Conservation (phyloP, 371 early-diverging fungal genomes). For the Mucor plumbeus region DNA sequence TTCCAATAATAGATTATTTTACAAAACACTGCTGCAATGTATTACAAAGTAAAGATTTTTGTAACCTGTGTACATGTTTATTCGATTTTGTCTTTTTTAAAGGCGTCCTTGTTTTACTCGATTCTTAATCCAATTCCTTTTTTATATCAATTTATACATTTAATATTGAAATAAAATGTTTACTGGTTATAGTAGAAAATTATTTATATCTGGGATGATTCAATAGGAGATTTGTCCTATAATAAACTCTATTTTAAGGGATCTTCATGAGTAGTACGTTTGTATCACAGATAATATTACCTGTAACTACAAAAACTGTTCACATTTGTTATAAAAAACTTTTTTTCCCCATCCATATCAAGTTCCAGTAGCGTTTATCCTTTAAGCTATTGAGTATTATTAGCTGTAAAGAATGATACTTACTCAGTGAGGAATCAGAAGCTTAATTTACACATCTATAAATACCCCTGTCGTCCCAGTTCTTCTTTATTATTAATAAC, state of each 20-base stretch:
- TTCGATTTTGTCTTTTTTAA: background rate
- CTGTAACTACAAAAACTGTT: background rate
- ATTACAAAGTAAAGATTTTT: background rate
- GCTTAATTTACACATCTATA: no score
- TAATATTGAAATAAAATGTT: background rate
- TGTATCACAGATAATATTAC: background rate
- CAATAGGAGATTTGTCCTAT: background rate
- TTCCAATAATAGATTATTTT: background rate
- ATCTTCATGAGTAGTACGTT: background rate
- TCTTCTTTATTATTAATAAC: no score
- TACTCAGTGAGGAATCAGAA: no score
- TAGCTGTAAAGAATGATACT: no score
- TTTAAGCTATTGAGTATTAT: no score
- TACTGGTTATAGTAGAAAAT: background rate
- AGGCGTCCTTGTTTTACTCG: no score
- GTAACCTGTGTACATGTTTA: background rate
- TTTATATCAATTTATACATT: background rate
- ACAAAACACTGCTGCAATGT: background rate
- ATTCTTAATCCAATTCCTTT: background rate
- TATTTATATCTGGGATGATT: background rate
- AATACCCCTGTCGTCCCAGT: no score
- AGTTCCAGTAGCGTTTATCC: background rate
- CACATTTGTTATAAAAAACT: background rate
- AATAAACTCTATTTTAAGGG: background rate
- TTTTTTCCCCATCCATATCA: background rate